phyloP scores from a whole-genome alignment of 2,329 filamentous ascomycete genomes.

The Pseudofabraea citricarpa region DNA sequence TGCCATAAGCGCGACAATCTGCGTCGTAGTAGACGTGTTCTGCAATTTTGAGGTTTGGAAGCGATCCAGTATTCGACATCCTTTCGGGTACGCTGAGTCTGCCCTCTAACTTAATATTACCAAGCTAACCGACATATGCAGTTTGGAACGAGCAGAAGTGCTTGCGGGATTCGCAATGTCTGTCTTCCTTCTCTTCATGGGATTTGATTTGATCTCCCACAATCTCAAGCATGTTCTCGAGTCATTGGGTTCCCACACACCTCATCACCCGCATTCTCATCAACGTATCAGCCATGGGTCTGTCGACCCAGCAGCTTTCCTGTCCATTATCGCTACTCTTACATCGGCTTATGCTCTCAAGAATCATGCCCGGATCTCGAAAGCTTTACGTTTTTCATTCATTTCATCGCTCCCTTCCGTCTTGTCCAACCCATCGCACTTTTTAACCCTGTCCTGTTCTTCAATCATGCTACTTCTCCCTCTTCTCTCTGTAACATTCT shows the following conservation, averaged over 20 bases:
- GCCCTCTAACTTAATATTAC: not conserved
- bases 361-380: conserved; percentile 89
- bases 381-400: conserved; percentile 81
- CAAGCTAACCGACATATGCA: conserved; percentile 10
- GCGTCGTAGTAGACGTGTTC: conserved; percentile 86
- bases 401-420: conserved; percentile 78
- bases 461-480: conserved; percentile 75
- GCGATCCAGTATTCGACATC: conserved; percentile 84
- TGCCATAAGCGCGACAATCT: conserved; percentile 84
- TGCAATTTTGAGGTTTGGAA: conserved; percentile 98
- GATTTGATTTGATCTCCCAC: conserved; percentile 90
- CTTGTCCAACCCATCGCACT: conserved; percentile 92
- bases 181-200: conserved; percentile 94
- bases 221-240: conserved; percentile 92
- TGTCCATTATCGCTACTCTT: conserved; percentile 77
- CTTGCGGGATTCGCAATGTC: conserved; percentile 95
- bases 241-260: conserved; percentile 59
- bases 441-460: conserved; percentile 86
- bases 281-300: conserved; percentile 67
- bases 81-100: conserved; percentile 56
- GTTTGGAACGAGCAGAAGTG: conserved; percentile 86
- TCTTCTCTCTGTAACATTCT: conserved; percentile 74
- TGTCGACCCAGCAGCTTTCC: conserved; percentile 74
- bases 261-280: conserved; percentile 67
- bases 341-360: conserved; percentile 81